phyloP scores from a whole-genome alignment of 1,284 basidiomycete species.

The Pisolithus thermaeus region DNA sequence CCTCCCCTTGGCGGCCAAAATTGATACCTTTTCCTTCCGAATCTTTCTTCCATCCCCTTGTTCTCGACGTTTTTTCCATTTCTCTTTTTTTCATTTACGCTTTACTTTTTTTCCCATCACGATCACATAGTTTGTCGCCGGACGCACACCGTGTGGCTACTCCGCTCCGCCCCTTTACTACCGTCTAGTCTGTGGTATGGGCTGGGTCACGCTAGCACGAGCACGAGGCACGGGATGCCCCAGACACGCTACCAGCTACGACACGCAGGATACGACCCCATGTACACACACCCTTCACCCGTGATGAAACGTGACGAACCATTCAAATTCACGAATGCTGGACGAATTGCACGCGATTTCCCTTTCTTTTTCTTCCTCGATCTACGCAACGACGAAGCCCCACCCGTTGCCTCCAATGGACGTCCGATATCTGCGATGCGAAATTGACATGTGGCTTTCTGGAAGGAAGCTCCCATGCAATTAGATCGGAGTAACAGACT shows the following conservation, averaged over 20 bases:
- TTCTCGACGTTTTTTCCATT: slow-evolving; percentile 14
- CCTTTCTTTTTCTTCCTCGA: background rate
- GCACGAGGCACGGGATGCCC: background rate
- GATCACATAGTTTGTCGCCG: slow-evolving; percentile 16
- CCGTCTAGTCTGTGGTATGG: background rate
- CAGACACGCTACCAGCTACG: slow-evolving; percentile 25
- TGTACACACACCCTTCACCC: slow-evolving; percentile 29
- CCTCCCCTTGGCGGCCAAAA: slow-evolving; percentile 15
- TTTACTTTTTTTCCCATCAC: slow-evolving; percentile 1
- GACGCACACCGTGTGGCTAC: slow-evolving; percentile 14
- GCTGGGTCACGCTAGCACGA: background rate
- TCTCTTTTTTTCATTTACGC: slow-evolving; percentile 7
- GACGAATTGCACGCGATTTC: slow-evolving; percentile 19
- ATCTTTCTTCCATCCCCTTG: slow-evolving; percentile 14
- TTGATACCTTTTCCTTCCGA: slow-evolving; percentile 16
- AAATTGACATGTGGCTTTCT: slow-evolving; percentile 12
- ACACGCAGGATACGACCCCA: slow-evolving; percentile 34
- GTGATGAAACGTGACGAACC: background rate
- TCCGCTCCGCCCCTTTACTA: background rate
- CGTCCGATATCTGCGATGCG: background rate
- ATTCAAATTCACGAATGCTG: slow-evolving; percentile 38
- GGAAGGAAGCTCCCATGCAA: slow-evolving; percentile 15
- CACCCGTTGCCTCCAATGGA: background rate
- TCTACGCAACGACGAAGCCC: background rate
- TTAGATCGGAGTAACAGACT: background rate